Conservation (phyloP, 2,329 filamentous ascomycete genomes). For the Hypoxylon sp. region DNA sequence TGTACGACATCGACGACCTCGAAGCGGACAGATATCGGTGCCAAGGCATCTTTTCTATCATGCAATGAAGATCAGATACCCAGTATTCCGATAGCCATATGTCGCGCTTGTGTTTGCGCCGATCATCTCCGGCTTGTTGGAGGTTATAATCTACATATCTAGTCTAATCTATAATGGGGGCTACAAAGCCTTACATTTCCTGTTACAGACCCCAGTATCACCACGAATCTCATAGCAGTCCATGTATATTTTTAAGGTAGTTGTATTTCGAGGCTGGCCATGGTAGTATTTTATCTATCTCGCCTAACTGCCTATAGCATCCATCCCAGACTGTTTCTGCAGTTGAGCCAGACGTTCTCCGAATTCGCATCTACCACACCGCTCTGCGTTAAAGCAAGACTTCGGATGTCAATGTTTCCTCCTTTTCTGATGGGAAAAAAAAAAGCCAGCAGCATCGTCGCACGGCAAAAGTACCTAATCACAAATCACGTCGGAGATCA, state of each 20-base stretch:
- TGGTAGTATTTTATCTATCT: slow-evolving; percentile 29
- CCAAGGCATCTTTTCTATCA: slow-evolving; percentile 37
- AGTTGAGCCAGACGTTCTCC: slow-evolving; percentile 31
- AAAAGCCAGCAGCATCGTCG: neutral
- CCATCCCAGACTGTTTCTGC: slow-evolving; percentile 27
- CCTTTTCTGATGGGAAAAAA: slow-evolving; percentile 6
- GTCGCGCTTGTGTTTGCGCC: slow-evolving; percentile 32
- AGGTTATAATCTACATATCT: slow-evolving; percentile 16
- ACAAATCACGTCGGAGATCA: slow-evolving; percentile 3
- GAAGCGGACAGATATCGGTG: slow-evolving; percentile 44
- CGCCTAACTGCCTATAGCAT: slow-evolving; percentile 20
- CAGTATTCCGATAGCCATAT: slow-evolving; percentile 43
- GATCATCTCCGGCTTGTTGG: slow-evolving; percentile 34
- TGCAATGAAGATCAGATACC: slow-evolving; percentile 45
- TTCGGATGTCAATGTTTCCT: slow-evolving; percentile 13
- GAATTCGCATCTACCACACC: slow-evolving; percentile 42
- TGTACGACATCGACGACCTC: slow-evolving; percentile 41
- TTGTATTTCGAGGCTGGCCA: slow-evolving; percentile 16
- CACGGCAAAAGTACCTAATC: slow-evolving; percentile 10
- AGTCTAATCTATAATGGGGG: slow-evolving; percentile 14
- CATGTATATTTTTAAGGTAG: slow-evolving; percentile 4
- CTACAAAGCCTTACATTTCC: slow-evolving; percentile 23
- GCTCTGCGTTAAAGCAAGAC: slow-evolving; percentile 27
- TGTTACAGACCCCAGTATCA: slow-evolving; percentile 13
- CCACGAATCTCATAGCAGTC: slow-evolving; percentile 10